A percentile compares a stretch with the other conserved stretches of the same genome.
Conservation (phyloP, 2,329 filamentous ascomycete genomes). For the Nectriaceae sp. region DNA sequence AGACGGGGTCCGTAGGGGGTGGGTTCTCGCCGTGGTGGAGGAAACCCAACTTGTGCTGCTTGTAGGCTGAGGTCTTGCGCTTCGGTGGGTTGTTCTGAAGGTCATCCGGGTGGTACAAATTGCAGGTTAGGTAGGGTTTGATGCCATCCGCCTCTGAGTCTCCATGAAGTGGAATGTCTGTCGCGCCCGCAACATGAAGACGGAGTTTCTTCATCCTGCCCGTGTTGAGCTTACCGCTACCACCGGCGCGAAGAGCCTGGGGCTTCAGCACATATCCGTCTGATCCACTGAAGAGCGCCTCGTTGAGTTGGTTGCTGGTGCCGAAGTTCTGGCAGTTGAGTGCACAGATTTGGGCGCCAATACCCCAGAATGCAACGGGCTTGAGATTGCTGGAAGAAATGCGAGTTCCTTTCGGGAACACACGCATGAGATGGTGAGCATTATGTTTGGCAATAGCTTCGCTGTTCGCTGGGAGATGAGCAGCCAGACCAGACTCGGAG, state of each 20-base stretch:
- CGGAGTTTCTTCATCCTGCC: constrained; percentile 51
- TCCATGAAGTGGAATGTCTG: constrained; percentile 57
- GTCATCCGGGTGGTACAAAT: constrained; percentile 59
- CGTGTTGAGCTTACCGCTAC: constrained; percentile 50
- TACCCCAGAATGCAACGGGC: constrained; percentile 64
- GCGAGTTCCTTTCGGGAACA: constrained; percentile 69
- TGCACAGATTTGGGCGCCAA: constrained; percentile 69
- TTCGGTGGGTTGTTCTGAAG: constrained; percentile 53
- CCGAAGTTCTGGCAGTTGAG: constrained; percentile 72
- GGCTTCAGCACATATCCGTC: constrained; percentile 69
- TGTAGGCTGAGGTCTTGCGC: constrained; percentile 62
- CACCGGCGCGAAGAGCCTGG: constrained; percentile 56
- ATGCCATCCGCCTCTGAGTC: constrained; percentile 54
- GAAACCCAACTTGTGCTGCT: constrained; percentile 57
- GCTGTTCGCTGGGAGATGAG: constrained; percentile 49
- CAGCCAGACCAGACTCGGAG: constrained; percentile 60
- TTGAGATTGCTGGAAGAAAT: constrained; percentile 67
- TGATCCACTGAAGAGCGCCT: constrained; percentile 65
- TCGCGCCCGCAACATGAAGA: constrained; percentile 63
- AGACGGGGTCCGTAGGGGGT: constrained; percentile 60
- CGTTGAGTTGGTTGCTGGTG: constrained; percentile 66
- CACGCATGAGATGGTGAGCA: constrained; percentile 66
- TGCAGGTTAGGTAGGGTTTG: constrained; percentile 67
- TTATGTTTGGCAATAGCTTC: constrained; percentile 61
- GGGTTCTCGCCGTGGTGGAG: constrained; percentile 61